These are phyloP conservation scores for Theileria parva DNA, from an alignment of 169 alveolate species.

Conservation along the genomic window DNA sequence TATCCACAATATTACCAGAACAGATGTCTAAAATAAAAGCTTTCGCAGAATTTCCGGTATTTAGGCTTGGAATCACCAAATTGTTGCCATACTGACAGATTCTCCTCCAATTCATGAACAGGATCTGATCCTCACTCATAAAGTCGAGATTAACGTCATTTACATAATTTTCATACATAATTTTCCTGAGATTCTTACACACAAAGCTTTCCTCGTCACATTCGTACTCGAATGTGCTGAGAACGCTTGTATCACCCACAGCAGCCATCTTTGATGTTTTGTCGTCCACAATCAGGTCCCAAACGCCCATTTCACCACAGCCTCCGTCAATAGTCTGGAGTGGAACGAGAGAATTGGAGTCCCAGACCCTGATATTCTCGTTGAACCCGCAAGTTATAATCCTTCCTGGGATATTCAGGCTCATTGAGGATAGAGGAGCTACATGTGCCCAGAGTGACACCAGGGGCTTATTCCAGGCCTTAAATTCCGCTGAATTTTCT, in stretches of 20 bases:
- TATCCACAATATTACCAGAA: slow-evolving; percentile 16
- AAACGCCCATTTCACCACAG: slow-evolving; percentile 33
- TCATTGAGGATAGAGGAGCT: slow-evolving; percentile 41
- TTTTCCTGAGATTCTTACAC: slow-evolving; percentile 15
- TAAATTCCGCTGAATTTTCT: neutral
- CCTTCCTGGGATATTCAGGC: slow-evolving; percentile 12
- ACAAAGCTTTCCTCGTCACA: neutral
- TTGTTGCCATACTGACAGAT: slow-evolving; percentile 34
- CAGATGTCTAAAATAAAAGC: slow-evolving; percentile 20
- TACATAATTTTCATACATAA: slow-evolving; percentile 14
- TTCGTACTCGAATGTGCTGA: slow-evolving; percentile 24
- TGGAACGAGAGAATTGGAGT: slow-evolving; percentile 9
- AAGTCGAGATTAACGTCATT: slow-evolving; percentile 11
- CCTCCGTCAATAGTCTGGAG: slow-evolving; percentile 40
- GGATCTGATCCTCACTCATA: slow-evolving; percentile 8
- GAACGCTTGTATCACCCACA: slow-evolving; percentile 29
- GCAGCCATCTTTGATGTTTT: slow-evolving; percentile 1
- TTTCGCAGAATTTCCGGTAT: slow-evolving; percentile 18
- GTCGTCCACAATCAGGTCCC: slow-evolving; percentile 47
- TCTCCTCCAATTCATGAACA: slow-evolving; percentile 45
- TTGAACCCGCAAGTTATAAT: slow-evolving; percentile 32
- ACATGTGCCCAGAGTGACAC: slow-evolving; percentile 51
- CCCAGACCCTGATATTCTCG: slow-evolving; percentile 56
- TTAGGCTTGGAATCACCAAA: slow-evolving; percentile 43
- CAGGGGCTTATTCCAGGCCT: slow-evolving; percentile 29